These are phyloP conservation scores for Podila minutissima DNA, from an alignment of 192 early-diverging fungal species.

Conservation along the genomic window DNA sequence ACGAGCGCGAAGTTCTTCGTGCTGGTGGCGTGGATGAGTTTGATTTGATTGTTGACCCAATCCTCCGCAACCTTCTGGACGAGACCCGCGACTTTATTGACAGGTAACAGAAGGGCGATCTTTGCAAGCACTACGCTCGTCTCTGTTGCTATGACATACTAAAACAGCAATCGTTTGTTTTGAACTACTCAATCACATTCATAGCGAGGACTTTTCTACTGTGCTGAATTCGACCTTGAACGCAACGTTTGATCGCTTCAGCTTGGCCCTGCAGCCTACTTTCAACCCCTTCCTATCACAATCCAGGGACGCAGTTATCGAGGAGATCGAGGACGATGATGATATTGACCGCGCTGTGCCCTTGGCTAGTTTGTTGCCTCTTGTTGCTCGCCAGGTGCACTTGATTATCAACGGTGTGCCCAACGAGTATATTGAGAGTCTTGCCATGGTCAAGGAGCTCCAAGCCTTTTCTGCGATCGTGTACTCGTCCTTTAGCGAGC, in stretches of 20 bases:
- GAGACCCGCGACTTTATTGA: slow-evolving; percentile 93
- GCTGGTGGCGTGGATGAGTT: slow-evolving; percentile 61
- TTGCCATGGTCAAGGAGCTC: slow-evolving; percentile 76
- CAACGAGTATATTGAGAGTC: slow-evolving; percentile 76
- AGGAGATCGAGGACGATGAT: slow-evolving; percentile 67
- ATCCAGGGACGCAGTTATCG: slow-evolving; percentile 28
- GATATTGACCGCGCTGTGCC: slow-evolving; percentile 52
- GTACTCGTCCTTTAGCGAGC: slow-evolving; percentile 71
- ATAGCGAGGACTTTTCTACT: slow-evolving; percentile 55
- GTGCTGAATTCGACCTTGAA: slow-evolving; percentile 55
- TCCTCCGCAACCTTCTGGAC: slow-evolving; percentile 79
- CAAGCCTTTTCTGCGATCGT: slow-evolving; percentile 82
- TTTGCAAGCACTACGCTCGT: too few species aligned
- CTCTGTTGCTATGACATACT: too few species aligned
- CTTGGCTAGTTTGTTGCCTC: slow-evolving; percentile 71
- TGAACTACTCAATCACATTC: not conserved
- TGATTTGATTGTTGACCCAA: slow-evolving; percentile 62
- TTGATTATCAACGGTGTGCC: slow-evolving; percentile 76
- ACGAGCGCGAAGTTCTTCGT: slow-evolving; percentile 69
- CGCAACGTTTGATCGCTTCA: slow-evolving; percentile 56
- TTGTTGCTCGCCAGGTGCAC: slow-evolving; percentile 75
- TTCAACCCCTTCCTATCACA: slow-evolving; percentile 44
- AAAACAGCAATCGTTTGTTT: too few species aligned
- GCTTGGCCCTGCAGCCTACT: slow-evolving; percentile 45
- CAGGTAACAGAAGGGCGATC: slow-evolving; percentile 7